phyloP scores from a whole-genome alignment of 2,329 filamentous ascomycete genomes.

The Claviceps humidiphila region DNA sequence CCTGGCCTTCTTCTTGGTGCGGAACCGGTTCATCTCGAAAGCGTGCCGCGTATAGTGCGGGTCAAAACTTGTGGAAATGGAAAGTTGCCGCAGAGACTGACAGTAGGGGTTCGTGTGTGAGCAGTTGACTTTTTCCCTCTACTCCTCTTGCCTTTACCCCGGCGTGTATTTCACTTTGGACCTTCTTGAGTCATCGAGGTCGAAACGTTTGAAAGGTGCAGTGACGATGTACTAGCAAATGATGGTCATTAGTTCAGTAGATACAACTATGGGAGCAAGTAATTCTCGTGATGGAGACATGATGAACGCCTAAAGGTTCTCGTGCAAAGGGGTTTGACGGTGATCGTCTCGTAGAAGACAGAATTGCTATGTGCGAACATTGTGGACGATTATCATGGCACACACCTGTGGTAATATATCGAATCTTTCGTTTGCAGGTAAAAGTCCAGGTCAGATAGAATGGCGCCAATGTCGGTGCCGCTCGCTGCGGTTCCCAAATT shows the following conservation, averaged over 20 bases:
- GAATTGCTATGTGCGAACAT: background rate
- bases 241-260: background rate
- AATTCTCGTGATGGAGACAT: background rate
- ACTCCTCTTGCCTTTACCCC: background rate
- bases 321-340: background rate
- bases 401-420: background rate
- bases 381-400: background rate
- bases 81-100: background rate
- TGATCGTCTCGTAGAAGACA: background rate
- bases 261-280: too few species aligned
- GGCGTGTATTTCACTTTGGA: background rate
- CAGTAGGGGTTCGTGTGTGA: background rate
- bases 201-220: background rate
- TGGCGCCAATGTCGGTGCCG: too few species aligned
- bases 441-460: background rate
- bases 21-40: slow-evolving; percentile 55
- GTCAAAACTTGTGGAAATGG: background rate
- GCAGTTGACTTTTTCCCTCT: background rate
- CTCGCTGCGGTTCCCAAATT: background rate
- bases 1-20: slow-evolving; percentile 57
- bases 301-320: background rate
- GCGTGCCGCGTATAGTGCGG: background rate
- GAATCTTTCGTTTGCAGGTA: background rate
- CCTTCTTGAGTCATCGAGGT: background rate
- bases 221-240: background rate